Base-by-base conservation (phyloP, 352 stramenopile genomes). In the Elongisporangium anandrum region DNA sequence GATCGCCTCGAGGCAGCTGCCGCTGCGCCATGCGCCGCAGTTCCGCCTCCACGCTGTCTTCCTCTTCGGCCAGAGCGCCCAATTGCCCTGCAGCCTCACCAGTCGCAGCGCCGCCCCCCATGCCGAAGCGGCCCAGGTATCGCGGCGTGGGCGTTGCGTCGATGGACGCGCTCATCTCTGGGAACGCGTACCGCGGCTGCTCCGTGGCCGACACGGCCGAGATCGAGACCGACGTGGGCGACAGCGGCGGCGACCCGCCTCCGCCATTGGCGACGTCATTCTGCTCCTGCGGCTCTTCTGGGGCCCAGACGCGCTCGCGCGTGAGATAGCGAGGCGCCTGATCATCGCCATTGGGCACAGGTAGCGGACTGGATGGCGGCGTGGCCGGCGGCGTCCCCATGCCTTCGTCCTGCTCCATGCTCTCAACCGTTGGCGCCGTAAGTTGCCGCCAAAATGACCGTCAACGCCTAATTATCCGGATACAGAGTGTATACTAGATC, bases 161-260 rank as follows among this genome's bases (percentile, higher is more conserved):
- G 53, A 93, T 79, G 3, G 85, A 95, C 10, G 85, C 82, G 48
- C 81, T 92, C 75, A 85, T 91, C 64, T 95, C 85, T 1, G 81
- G 74, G 50, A 90, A 93, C 24, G 69, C 65, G 61, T 83, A 88
- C 48, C 81, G 80, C 38, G 77, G 78, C 52, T 87, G 78, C 56
- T 90, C 80, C 1, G 85, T 95, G 24, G 85, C 85, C 0, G 85
- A 95, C 23, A 95, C 80, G 10, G 83, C 81, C 12, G 83, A 93
- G 45, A 77, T 81, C 21, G 85, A 95, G 50, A 93, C 72, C 22
- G 68, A 76, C 47, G 64, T 82, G 19, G 85, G 85, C 54, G 79
- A 88, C 34, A 77, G 59, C 15, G 67, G 71, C 57, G 70, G 22
- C 20, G 61, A 61, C 47, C 58, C 29, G 50, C 34, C 10, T 56